Base-by-base conservation (phyloP, 2,329 filamentous ascomycete genomes). In the Hypoxylon sp. region DNA sequence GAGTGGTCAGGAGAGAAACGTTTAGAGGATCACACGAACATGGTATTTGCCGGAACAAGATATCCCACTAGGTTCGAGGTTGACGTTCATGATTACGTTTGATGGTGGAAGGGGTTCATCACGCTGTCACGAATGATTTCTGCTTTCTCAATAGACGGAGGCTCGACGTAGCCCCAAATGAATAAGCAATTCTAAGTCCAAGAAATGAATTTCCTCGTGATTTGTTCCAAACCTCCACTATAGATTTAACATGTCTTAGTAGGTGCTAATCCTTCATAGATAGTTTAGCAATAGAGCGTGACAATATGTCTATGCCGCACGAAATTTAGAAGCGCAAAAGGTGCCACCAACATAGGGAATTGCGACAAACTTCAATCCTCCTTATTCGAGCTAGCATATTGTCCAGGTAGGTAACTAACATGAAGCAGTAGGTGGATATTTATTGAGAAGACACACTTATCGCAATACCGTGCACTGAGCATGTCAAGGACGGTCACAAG, bases 131-230 rank as follows among this genome's bases (percentile, higher is more conserved):
- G 59, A 44, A 64, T 60, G 13, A 17, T 50, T 61, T 59, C 33
- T 66, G 37, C 51, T 50, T 53, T 58, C 8, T 6, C 25, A n/a
- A 69, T 70, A 66, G 62, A 66, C 6, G 31, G n/a, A 20, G 55
- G 64, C 61, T 64, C 25, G n/a, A 30, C 6, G 4, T 30, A 59
- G 57, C 55, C 60, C 25, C 46, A 61, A 44, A 70, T 61, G n/a
- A 61, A 70, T n/a, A 20, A 66, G 54, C 44, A 30, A 57, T 13
- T 61, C 31, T 10, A 25, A 55, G 13, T 27, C 30, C 4, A 59
- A 46, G 4, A 6, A 37, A 27, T 2, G 5, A 37, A 6, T 20
- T 31, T 50, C 1, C 13, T 51, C 11, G 49, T 61, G 42, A 61
- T 37, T 2, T 50, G 10, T 22, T 22, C 30, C 20, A 7, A 44